Percentiles rank a stretch among this genome's conserved stretches.
Conservation (phyloP, 2,329 filamentous ascomycete species). For the Penicillium sp. region DNA sequence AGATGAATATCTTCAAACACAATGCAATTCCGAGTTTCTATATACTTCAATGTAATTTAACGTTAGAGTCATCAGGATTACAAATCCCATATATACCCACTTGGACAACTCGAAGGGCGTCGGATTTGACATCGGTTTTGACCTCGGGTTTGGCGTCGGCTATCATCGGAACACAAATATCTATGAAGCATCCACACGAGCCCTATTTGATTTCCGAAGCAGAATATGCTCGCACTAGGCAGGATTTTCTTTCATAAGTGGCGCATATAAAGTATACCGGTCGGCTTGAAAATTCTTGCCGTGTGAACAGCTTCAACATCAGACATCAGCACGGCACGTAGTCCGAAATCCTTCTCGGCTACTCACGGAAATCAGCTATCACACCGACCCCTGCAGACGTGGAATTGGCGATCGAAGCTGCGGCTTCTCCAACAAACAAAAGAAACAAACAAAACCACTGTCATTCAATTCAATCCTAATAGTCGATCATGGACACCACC, state of each 20-base stretch:
- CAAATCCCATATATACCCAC: neutral
- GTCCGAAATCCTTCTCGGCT: conserved; percentile 1
- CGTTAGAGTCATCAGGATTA: neutral
- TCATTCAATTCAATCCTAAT: neutral
- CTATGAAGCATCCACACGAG: neutral
- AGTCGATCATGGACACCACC: neutral
- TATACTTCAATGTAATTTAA: neutral
- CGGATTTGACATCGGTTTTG: neutral
- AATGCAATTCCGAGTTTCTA: too few relatives aligned
- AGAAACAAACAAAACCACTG: too few relatives aligned
- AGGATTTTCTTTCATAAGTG: neutral
- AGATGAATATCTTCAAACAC: neutral
- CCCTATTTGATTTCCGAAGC: neutral
- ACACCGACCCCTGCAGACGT: neutral
- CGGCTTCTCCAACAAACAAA: too few relatives aligned
- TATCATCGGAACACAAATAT: neutral
- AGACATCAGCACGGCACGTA: neutral
- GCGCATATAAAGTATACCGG: neutral
- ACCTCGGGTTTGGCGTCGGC: neutral
- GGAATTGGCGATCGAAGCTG: neutral
- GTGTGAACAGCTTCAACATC: neutral
- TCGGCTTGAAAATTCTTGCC: neutral
- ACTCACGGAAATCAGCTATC: conserved; percentile 1
- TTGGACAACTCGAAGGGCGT: neutral
- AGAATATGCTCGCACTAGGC: neutral